phyloP scores from a whole-genome alignment of 202 grass and related monocot genomes.

The Zoysia matrella region DNA sequence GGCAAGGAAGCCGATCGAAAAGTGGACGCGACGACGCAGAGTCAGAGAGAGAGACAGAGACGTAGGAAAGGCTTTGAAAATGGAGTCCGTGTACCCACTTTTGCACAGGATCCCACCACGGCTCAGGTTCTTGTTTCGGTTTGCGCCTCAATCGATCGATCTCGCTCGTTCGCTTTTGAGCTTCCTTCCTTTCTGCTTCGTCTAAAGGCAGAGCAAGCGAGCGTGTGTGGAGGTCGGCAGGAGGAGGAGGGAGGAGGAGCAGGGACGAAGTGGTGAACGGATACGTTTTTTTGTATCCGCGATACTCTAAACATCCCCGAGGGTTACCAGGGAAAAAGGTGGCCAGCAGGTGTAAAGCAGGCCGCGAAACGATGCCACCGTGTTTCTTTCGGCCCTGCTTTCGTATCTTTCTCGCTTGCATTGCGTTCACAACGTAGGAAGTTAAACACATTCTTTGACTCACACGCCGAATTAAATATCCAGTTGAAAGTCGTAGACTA shows the following conservation, averaged over 20 bases:
- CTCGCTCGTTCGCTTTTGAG: not conserved
- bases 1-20: not conserved
- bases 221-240: slow-evolving; percentile 3
- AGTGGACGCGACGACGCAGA: too few species aligned
- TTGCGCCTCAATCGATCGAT: not conserved
- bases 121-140: not conserved
- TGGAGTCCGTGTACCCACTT: slow-evolving; percentile 52
- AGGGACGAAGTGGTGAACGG: too few species aligned
- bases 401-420: not conserved
- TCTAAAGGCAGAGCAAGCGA: not conserved
- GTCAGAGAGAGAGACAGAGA: not conserved
- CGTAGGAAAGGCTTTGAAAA: slow-evolving; percentile 36
- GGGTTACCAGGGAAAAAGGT: not conserved
- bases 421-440: slow-evolving; percentile 41
- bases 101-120: not conserved
- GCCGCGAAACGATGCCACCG: slow-evolving; percentile 43
- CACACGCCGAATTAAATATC: not conserved
- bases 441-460: not conserved
- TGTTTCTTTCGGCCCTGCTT: slow-evolving; percentile 60
- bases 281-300: too few species aligned
- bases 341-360: not conserved
- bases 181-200: slow-evolving; percentile 35
- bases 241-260: not conserved
- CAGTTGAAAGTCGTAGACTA: not conserved
- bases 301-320: not conserved